phyloP scores from a whole-genome alignment of 2,329 filamentous ascomycete genomes.

The Aciculosporium take region DNA sequence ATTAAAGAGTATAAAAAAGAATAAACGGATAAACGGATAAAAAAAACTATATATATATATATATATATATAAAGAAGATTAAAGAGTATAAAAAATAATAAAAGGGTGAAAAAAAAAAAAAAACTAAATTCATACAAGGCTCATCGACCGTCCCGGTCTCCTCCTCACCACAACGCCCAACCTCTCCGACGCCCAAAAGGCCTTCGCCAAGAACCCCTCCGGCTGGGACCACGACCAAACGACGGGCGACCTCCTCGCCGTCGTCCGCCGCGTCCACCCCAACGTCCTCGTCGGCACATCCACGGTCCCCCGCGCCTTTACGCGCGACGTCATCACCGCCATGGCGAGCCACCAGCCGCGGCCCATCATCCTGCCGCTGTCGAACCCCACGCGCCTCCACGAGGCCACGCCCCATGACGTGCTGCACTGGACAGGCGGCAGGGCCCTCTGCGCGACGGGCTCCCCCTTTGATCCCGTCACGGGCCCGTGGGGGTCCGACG shows the following conservation, averaged over 20 bases:
- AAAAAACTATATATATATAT: too few species aligned
- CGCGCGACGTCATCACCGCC: conserved; percentile 54
- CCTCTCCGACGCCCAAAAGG: conserved; percentile 51
- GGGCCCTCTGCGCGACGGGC: conserved; percentile 68
- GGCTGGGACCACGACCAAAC: conserved; percentile 43
- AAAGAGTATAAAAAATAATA: too few species aligned
- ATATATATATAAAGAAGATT: too few species aligned
- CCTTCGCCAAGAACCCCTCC: conserved; percentile 48
- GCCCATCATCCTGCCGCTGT: conserved; percentile 70
- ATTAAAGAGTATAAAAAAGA: too few species aligned
- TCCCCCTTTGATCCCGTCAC: conserved; percentile 67
- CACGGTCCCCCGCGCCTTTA: conserved; percentile 64
- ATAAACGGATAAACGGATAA: too few species aligned
- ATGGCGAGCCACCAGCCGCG: conserved; percentile 61
- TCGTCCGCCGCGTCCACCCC: conserved; percentile 58
- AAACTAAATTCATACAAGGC: conserved; percentile 29
- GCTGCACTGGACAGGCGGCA: conserved; percentile 63
- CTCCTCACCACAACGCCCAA: conserved; percentile 52
- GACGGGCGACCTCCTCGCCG: conserved; percentile 44
- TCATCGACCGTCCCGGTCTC: conserved; percentile 70
- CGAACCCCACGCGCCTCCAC: conserved; percentile 72
- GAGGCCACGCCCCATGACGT: conserved; percentile 69
- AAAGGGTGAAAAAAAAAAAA: too few species aligned
- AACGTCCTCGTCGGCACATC: conserved; percentile 77
- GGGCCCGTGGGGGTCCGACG: conserved; percentile 36